Percentiles rank a stretch among this genome's conserved stretches.
Conservation (phyloP, 441 rosid genomes). For the Geranium incanum region DNA sequence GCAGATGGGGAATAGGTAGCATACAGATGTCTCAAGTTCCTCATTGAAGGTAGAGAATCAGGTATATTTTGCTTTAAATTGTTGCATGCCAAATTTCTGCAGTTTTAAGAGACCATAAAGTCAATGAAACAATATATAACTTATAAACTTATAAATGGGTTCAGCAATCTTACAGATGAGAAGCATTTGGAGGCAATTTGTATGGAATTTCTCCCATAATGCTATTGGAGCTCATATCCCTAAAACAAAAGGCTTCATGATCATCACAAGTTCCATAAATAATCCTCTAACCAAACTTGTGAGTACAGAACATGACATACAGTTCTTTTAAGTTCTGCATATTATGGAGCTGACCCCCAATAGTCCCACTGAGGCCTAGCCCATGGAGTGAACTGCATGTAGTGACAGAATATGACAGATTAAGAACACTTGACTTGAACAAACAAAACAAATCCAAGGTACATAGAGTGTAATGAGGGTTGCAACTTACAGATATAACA, state of each 20-base stretch:
- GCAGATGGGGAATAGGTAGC: slow-evolving; percentile 22
- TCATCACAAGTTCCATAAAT: slow-evolving; percentile 10
- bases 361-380: slow-evolving; percentile 58
- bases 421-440: too few species aligned
- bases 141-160: neutral
- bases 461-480: neutral
- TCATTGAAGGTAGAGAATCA: slow-evolving; percentile 50
- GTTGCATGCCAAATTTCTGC: slow-evolving; percentile 78
- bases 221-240: slow-evolving; percentile 77
- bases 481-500: slow-evolving; percentile 49
- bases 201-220: slow-evolving; percentile 68
- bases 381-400: slow-evolving; percentile 48
- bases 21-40: slow-evolving; percentile 59
- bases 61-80: slow-evolving; percentile 60
- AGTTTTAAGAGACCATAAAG: slow-evolving; percentile 10
- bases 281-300: neutral
- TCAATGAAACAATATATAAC: slow-evolving; percentile 10
- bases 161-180: slow-evolving; percentile 54
- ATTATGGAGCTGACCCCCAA: slow-evolving; percentile 61
- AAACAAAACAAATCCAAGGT: neutral
- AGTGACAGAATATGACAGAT: slow-evolving; percentile 15
- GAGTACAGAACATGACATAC: slow-evolving; percentile 36
- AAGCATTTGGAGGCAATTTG: slow-evolving; percentile 67
- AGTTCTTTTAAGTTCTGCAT: slow-evolving; percentile 61
- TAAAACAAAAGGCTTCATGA: slow-evolving; percentile 21